A percentile compares a stretch with the other conserved stretches of the same genome.
These are phyloP conservation scores for Ceratobasidium theobromae DNA, from an alignment of 1,284 basidiomycete species.

Conservation along the genomic window DNA sequence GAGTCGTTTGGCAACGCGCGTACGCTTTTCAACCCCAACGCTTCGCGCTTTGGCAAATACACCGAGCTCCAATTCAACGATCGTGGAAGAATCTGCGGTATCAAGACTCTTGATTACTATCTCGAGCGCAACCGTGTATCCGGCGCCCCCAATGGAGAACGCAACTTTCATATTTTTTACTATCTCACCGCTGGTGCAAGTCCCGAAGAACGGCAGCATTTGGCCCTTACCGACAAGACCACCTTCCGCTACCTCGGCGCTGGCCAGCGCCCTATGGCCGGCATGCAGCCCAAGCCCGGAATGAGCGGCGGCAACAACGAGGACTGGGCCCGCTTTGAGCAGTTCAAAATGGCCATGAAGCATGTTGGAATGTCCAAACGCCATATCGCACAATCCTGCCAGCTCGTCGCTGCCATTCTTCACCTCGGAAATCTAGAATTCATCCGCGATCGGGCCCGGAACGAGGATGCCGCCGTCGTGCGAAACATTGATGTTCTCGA, in stretches of 20 bases:
- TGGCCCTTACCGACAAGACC: slow-evolving; percentile 77
- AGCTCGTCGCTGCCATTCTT: slow-evolving; percentile 90
- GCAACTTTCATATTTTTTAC: slow-evolving; percentile 97
- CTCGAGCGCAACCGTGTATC: slow-evolving; percentile 86
- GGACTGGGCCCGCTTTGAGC: slow-evolving; percentile 81
- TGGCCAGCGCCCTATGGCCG: slow-evolving; percentile 49
- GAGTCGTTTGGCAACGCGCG: slow-evolving; percentile 90
- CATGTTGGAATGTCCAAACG: slow-evolving; percentile 89
- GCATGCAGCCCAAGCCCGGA: slow-evolving; percentile 44
- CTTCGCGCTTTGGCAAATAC: slow-evolving; percentile 90
- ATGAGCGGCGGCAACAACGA: slow-evolving; percentile 46
- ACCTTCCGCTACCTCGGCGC: slow-evolving; percentile 85
- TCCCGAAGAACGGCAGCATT: slow-evolving; percentile 81
- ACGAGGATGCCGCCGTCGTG: slow-evolving; percentile 87
- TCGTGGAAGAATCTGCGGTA: slow-evolving; percentile 81
- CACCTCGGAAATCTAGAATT: slow-evolving; percentile 97
- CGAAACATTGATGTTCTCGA: slow-evolving; percentile 77
- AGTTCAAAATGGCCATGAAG: slow-evolving; percentile 92
- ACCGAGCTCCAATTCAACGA: slow-evolving; percentile 94
- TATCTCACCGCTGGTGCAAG: slow-evolving; percentile 90
- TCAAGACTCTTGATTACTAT: slow-evolving; percentile 97
- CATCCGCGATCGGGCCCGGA: slow-evolving; percentile 73
- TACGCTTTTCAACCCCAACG: slow-evolving; percentile 88
- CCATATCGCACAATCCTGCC: slow-evolving; percentile 91
- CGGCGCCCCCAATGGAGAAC: slow-evolving; percentile 78